phyloP scores from a whole-genome alignment of 129 eudicot genomes.

The Gnaphalium uliginosum region DNA sequence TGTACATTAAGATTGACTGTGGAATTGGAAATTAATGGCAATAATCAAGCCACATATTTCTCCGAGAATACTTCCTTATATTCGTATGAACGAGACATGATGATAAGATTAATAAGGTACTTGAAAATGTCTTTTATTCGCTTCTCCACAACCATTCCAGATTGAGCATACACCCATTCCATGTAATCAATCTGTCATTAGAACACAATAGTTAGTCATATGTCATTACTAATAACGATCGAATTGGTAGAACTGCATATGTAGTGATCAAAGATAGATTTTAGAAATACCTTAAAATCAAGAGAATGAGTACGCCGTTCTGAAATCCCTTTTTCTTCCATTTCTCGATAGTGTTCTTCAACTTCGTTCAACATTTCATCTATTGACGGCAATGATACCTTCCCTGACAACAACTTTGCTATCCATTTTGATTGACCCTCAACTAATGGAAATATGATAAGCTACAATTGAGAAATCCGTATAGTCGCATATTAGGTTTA shows the following conservation, averaged over 20 bases:
- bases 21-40: neutral
- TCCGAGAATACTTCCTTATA: conserved; percentile 20
- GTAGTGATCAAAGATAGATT: neutral
- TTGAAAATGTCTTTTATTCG: conserved; percentile 19
- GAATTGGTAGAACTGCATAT: neutral
- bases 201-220: neutral
- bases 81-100: neutral
- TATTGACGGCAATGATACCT: conserved; percentile 45
- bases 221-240: neutral
- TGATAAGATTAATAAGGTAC: neutral
- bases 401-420: conserved; percentile 46
- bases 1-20: neutral
- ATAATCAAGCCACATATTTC: conserved; percentile 13
- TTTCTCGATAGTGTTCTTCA: conserved; percentile 24
- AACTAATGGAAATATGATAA: conserved; percentile 22
- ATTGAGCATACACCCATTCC: conserved; percentile 48
- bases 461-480: conserved; percentile 7
- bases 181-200: conserved; percentile 36
- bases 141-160: conserved; percentile 34
- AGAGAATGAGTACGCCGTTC: conserved; percentile 34
- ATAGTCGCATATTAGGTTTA: neutral
- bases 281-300: conserved; percentile 25
- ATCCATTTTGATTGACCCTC: conserved; percentile 68
- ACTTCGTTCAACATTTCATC: conserved; percentile 52
- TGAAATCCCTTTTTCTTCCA: conserved; percentile 37